phyloP scores from a whole-genome alignment of 129 eudicot species.

The Helichrysum umbraculigerum region DNA sequence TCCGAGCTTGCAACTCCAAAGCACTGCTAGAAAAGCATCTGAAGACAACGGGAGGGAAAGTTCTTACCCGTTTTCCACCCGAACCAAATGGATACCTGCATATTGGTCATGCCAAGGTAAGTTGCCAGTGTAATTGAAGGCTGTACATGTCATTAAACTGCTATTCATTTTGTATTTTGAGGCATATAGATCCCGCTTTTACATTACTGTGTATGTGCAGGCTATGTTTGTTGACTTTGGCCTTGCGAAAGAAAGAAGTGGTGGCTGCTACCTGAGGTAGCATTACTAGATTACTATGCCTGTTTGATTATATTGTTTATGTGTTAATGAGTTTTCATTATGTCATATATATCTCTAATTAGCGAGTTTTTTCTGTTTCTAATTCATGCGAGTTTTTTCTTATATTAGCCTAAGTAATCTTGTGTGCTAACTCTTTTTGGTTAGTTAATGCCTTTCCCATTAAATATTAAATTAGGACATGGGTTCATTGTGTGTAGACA shows the following conservation, averaged over 20 bases:
- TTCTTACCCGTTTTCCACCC: slow-evolving; percentile 94
- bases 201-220: slow-evolving; percentile 38
- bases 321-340: background rate
- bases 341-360: background rate
- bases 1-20: slow-evolving; percentile 85
- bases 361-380: background rate
- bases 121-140: background rate
- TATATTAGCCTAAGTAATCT: background rate
- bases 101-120: slow-evolving; percentile 97
- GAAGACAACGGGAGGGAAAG: slow-evolving; percentile 76
- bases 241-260: slow-evolving; percentile 91
- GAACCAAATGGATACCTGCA: slow-evolving; percentile 98
- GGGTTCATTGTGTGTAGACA: slow-evolving; percentile 9
- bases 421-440: background rate
- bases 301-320: background rate
- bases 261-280: slow-evolving; percentile 88
- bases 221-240: slow-evolving; percentile 99
- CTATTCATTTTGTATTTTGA: background rate
- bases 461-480: background rate
- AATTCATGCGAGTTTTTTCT: background rate
- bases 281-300: background rate
- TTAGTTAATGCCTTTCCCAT: background rate
- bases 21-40: slow-evolving; percentile 68
- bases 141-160: slow-evolving; percentile 7
- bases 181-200: slow-evolving; percentile 14